Evolutionary conservation across 163 green algal genomes (phyloP).

Genomic region (Chloromonas sp.): DNA sequence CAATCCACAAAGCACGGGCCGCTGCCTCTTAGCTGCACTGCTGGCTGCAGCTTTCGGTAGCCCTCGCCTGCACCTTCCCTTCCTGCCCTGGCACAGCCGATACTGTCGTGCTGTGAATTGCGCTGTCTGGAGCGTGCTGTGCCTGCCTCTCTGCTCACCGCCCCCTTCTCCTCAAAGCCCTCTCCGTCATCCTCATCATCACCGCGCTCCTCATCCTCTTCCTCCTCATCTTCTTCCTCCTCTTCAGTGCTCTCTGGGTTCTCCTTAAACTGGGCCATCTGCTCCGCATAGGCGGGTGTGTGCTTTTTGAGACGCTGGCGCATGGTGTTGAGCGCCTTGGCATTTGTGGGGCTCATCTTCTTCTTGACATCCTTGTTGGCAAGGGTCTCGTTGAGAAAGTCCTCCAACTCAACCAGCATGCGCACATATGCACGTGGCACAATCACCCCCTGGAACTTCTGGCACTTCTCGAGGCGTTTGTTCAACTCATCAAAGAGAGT

Average conservation of each 20-base stretch:
- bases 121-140: too few relatives aligned
- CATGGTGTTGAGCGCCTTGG: slow-evolving; percentile 93
- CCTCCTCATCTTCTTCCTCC: slow-evolving; percentile 43
- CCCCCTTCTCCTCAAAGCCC: slow-evolving; percentile 30
- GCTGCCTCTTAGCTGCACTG: too few relatives aligned
- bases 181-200: slow-evolving; percentile 27
- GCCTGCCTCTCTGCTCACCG: neutral
- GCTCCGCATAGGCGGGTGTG: slow-evolving; percentile 64
- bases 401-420: slow-evolving; percentile 85
- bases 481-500: slow-evolving; percentile 94
- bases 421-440: slow-evolving; percentile 81
- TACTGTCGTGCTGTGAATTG: too few relatives aligned
- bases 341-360: slow-evolving; percentile 89
- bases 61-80: too few relatives aligned
- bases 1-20: too few relatives aligned
- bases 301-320: slow-evolving; percentile 95
- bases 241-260: slow-evolving; percentile 47
- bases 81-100: too few relatives aligned
- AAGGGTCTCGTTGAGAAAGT: slow-evolving; percentile 66
- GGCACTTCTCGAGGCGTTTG: slow-evolving; percentile 89
- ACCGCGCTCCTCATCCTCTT: slow-evolving; percentile 32
- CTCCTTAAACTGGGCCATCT: slow-evolving; percentile 64
- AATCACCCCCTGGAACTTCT: slow-evolving; percentile 22
- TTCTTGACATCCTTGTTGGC: slow-evolving; percentile 87
- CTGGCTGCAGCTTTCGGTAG: too few relatives aligned